Conservation (phyloP, 768 basidiomycete species). For the Pisolithus tinctorius region DNA sequence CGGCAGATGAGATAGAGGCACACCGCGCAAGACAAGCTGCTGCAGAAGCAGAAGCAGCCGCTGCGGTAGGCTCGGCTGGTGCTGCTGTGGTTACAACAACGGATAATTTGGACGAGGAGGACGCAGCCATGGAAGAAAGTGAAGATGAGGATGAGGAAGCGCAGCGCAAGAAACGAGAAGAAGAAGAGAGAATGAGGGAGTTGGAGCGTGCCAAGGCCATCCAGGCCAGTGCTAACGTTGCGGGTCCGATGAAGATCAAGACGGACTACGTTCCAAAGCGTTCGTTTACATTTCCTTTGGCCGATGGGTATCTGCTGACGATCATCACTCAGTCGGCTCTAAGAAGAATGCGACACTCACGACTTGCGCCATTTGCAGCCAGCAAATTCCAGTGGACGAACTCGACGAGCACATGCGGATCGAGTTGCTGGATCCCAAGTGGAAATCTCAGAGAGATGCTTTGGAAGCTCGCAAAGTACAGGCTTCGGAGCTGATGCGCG, state of each 20-base stretch:
- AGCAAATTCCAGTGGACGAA: slow-evolving; percentile 93
- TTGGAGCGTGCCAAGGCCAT: slow-evolving; percentile 73
- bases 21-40: slow-evolving; percentile 76
- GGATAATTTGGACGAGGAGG: slow-evolving; percentile 35
- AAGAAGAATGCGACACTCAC: slow-evolving; percentile 63
- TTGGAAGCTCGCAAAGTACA: slow-evolving; percentile 88
- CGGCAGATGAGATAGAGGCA: slow-evolving; percentile 80
- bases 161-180: slow-evolving; percentile 51
- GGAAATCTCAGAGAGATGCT: slow-evolving; percentile 92
- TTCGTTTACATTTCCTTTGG: slow-evolving; percentile 34
- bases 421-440: slow-evolving; percentile 92
- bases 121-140: slow-evolving; percentile 72
- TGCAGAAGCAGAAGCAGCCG: slow-evolving; percentile 78
- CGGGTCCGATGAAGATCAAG: slow-evolving; percentile 87
- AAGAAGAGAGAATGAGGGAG: slow-evolving; percentile 64
- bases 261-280: slow-evolving; percentile 95
- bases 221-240: slow-evolving; percentile 70
- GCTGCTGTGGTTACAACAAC: slow-evolving; percentile 17
- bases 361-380: slow-evolving; percentile 91
- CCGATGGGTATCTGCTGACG: slow-evolving; percentile 5
- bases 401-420: slow-evolving; percentile 98
- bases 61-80: slow-evolving; percentile 64
- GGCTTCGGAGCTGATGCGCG: slow-evolving; percentile 79
- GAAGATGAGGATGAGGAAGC: slow-evolving; percentile 75
- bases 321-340: slow-evolving; percentile 46